Conservation (phyloP, 495 filamentous ascomycete species). For the Lophium mytilinum region DNA sequence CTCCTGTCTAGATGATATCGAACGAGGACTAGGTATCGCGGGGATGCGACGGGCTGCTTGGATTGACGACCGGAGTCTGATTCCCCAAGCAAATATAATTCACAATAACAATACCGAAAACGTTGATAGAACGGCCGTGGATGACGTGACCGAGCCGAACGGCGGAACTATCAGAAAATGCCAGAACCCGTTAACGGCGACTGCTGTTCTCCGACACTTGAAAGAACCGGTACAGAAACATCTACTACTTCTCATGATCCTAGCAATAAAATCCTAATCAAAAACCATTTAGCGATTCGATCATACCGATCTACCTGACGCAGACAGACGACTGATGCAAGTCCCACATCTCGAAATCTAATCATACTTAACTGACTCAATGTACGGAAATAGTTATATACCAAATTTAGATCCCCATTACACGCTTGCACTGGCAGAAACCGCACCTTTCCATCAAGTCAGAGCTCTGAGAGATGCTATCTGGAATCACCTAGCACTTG, state of each 20-base stretch:
- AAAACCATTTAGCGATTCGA: conserved; percentile 2
- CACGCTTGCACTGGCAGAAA: not conserved
- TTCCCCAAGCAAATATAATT: no score
- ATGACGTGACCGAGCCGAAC: no score
- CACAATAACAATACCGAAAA: no score
- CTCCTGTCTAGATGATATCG: not conserved
- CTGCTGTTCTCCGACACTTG: not conserved
- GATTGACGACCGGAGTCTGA: not conserved
- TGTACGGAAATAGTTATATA: conserved; percentile 6
- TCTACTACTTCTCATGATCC: not conserved
- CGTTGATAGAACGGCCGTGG: no score
- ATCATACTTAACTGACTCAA: not conserved
- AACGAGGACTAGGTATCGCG: not conserved
- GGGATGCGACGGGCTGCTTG: not conserved
- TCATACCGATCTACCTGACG: not conserved
- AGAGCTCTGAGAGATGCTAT: not conserved
- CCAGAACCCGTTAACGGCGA: not conserved
- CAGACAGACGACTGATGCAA: conserved; percentile 7
- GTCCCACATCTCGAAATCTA: not conserved
- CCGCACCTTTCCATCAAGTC: conserved; percentile 2
- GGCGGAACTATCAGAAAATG: not conserved
- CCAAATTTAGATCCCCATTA: conserved; percentile 1
- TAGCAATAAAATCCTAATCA: not conserved
- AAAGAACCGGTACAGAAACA: not conserved
- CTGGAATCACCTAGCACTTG: conserved; percentile 6